Base-by-base conservation (phyloP, 2,329 filamentous ascomycete genomes). In the Reticulascus tulasneorum region DNA sequence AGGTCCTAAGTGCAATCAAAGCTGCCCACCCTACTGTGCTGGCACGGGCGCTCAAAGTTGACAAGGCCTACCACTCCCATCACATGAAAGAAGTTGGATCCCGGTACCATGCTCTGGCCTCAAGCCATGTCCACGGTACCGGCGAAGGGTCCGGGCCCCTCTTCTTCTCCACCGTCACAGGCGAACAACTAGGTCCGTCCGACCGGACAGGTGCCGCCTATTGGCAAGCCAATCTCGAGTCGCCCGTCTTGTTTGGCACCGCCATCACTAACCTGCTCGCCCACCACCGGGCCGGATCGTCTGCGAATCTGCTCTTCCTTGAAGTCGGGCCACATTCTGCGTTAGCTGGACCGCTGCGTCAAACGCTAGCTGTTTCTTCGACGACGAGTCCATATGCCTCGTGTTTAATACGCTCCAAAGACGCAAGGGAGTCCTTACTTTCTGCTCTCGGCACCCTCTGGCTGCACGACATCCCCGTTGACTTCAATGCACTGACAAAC, bases 321-420 rank as follows among this genome's bases (percentile, higher is more conserved):
- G 45, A 47, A 24, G 39, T 47, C n/a, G 39, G 42, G 1, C 45
- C 45, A 1, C 39, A 48, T 23, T 33, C 31, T 5, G 42, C 46
- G 1, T 37, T 48, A 1, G 31, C 37, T 6, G 37, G 39, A 3
- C 42, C 46, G 3, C 15, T 42, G 4, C 24, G 36, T 15, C 37
- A 48, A 11, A 45, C 37, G 6, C 26, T 36, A 42, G 52, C 52
- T 1, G 58, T 67, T 9, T 62, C 62, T 25, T 55, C 59, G 9
- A 22, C 21, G 25, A 36, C 17, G 43, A 7, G 29, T 30, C 12
- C 59, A 28, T 73, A 73, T 37, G 53, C 57, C 4, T 60, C 67
- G 0, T 56, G 60, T 0, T 66, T 84, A 3, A 50, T 73, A 2
- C 69, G 75, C 23, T 69, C 72, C 9, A 67, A 73, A 31, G 60